phyloP scores from a whole-genome alignment of 2,329 filamentous ascomycete genomes.

The Aspergillus fructus region DNA sequence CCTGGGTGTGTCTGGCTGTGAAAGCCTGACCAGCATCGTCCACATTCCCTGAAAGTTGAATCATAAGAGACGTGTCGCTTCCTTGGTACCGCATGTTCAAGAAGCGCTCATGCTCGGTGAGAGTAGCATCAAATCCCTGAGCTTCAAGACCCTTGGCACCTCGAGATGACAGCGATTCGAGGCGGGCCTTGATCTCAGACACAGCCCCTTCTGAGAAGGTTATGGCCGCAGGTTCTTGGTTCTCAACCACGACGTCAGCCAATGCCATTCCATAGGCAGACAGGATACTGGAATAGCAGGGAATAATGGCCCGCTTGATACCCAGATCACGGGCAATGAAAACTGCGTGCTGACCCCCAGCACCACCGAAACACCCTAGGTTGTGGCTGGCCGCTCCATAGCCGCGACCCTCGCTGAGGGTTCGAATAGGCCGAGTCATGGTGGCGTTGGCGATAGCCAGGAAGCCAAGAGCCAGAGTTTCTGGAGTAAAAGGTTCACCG shows the following conservation, averaged over 20 bases:
- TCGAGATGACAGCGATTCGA: conserved; percentile 5
- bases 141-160: conserved; percentile 9
- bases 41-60: conserved; percentile 49
- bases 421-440: conserved; percentile 71
- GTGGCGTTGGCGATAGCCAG: conserved; percentile 44
- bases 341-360: conserved; percentile 88
- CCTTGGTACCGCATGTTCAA: conserved; percentile 53
- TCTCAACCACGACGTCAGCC: conserved; percentile 88
- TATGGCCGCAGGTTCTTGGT: conserved; percentile 59
- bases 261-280: conserved; percentile 95
- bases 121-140: conserved; percentile 46
- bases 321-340: conserved; percentile 84
- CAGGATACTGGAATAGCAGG: conserved; percentile 85
- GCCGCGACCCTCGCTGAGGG: conserved; percentile 86
- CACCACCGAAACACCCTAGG: conserved; percentile 89
- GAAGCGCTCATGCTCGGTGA: conserved; percentile 45
- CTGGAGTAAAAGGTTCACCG: conserved; percentile 10
- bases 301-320: conserved; percentile 80
- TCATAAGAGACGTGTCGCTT: conserved; percentile 52
- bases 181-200: conserved; percentile 11
- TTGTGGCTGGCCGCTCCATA: conserved; percentile 87
- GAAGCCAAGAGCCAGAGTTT: conserved; percentile 38
- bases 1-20: conserved; percentile 79
- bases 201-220: conserved; percentile 51
- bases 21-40: conserved; percentile 53